Conservation (phyloP, 2,329 filamentous ascomycete species). For the Neonectria sp. region DNA sequence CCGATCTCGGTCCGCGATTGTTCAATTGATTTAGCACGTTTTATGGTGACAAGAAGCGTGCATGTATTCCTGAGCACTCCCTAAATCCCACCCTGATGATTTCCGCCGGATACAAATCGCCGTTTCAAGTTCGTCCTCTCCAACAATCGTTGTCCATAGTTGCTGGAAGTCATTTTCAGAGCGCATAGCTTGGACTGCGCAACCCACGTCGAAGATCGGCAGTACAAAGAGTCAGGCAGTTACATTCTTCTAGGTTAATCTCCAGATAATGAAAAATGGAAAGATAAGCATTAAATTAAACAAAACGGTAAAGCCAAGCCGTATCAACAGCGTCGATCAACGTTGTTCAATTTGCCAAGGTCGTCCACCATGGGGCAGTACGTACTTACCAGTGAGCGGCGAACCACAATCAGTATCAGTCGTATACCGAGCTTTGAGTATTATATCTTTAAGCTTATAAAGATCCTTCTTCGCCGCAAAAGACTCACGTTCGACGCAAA, state of each 20-base stretch:
- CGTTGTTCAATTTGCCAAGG: too few relatives aligned
- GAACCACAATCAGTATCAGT: background rate
- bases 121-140: background rate
- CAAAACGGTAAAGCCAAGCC: too few relatives aligned
- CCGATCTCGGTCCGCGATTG: too few relatives aligned
- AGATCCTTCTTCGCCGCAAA: background rate
- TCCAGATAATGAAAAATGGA: background rate
- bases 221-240: background rate
- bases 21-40: too few relatives aligned
- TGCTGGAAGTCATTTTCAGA: background rate
- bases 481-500: background rate
- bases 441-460: background rate
- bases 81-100: background rate
- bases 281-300: background rate
- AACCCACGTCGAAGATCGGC: too few relatives aligned
- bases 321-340: too few relatives aligned
- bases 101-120: background rate
- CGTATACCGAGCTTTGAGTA: background rate
- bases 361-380: too few relatives aligned
- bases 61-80: background rate
- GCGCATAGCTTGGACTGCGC: too few relatives aligned
- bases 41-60: background rate
- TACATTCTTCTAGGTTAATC: background rate
- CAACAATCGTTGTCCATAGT: background rate
- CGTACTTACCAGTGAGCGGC: too few relatives aligned